Evolutionary conservation across 2,329 filamentous ascomycete species (phyloP).

Genomic region (Plectosphaerella cucumerina): DNA sequence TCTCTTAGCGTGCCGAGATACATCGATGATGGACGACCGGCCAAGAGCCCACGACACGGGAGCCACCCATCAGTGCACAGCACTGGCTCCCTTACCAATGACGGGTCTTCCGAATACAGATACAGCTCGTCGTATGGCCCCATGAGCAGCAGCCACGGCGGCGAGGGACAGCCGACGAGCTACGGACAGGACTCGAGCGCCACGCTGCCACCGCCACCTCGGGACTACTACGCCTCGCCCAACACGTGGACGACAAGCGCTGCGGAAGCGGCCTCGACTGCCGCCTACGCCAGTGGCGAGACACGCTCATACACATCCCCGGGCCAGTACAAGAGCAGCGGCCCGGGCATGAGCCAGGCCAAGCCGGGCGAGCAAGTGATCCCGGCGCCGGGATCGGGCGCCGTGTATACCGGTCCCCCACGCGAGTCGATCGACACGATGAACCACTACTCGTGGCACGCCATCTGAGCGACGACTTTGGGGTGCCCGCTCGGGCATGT

Average conservation of each 20-base stretch:
- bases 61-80: slow-evolving; percentile 52
- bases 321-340: slow-evolving; percentile 42
- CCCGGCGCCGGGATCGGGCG: slow-evolving; percentile 31
- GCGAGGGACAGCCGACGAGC: slow-evolving; percentile 24
- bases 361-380: slow-evolving; percentile 15
- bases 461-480: slow-evolving; percentile 26
- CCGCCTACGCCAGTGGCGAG: slow-evolving; percentile 41
- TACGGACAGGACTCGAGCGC: slow-evolving; percentile 26
- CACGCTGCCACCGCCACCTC: slow-evolving; percentile 21
- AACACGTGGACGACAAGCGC: slow-evolving; percentile 49
- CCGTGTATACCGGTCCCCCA: slow-evolving; percentile 32
- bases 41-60: slow-evolving; percentile 52
- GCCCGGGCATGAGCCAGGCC: slow-evolving; percentile 23
- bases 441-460: slow-evolving; percentile 56
- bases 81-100: slow-evolving; percentile 41
- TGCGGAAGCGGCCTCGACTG: slow-evolving; percentile 38
- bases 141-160: slow-evolving; percentile 25
- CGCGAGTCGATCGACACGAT: slow-evolving; percentile 44
- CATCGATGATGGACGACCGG: slow-evolving; percentile 51
- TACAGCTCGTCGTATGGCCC: slow-evolving; percentile 44
- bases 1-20: slow-evolving; percentile 52
- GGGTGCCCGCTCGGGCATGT: not conserved
- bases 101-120: slow-evolving; percentile 50
- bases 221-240: slow-evolving; percentile 52
- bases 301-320: slow-evolving; percentile 45